Base-by-base conservation (phyloP, 805 yeast genomes). In the Saccharomycopsis vini region DNA sequence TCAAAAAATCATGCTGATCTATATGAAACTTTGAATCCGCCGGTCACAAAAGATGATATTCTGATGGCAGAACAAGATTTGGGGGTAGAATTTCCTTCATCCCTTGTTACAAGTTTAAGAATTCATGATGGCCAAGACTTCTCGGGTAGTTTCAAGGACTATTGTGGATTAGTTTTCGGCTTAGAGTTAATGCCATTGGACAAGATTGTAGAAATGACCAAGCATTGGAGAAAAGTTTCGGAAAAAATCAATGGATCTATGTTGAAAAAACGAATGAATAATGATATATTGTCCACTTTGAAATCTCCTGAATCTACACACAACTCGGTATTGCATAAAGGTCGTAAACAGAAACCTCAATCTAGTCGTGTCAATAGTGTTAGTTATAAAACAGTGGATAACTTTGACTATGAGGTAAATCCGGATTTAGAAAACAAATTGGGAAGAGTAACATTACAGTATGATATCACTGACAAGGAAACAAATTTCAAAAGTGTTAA, bases 61-160 rank as follows among this genome's bases (percentile, higher is more conserved):
- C 69, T 71, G 50, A 90, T 82, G 53, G 81, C 92, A 24, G 97
- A 92, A 64, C 73, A 75, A 53, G 97, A 90, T 60, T 67, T 88
- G 56, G 78, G 75, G 36, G 66, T 86, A 41, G 67, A 69, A 38
- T 69, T 92, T 36, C 98, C 98, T 1, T 66, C 77, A 2, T 85
- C 90, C 44, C 86, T 92, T 5, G 69, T 83, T 42, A 95, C 88
- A 35, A 83, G 90, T 36, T 75, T 74, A 56, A 73, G 78, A 55
- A 63, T 82, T 33, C 95, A 92, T 52, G 97, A 92, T 57, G 98
- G 98, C 42, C 98, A 92, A 64, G 83, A 81, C 46, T 72, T 72
- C 32, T 70, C 82, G 48, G 94, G 88, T 35, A 75, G 78, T 45
- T 78, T 85, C 48, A 72, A 78, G 3, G 87, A 79, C 22, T 67